Evolutionary conservation across 2,329 filamentous ascomycete species (phyloP).

Genomic region (Penicillium corylophilum): DNA sequence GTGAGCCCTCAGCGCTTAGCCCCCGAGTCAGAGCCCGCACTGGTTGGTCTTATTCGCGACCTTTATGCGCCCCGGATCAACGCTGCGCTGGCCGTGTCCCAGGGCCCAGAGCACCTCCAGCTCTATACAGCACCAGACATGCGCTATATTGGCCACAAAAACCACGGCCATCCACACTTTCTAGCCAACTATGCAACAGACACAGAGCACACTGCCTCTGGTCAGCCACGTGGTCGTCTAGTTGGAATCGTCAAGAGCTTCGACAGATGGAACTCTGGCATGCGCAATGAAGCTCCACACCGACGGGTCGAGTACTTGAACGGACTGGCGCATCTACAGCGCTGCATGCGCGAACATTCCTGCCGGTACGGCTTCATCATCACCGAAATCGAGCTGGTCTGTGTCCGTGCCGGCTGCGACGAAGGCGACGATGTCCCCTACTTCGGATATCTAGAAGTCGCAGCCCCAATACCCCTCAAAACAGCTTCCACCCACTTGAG

Average conservation of each 20-base stretch:
- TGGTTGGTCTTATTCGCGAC: conserved; percentile 71
- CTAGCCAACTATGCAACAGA: conserved; percentile 56
- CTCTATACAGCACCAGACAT: conserved; percentile 43
- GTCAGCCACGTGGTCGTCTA: conserved; percentile 60
- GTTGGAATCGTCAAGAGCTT: conserved; percentile 89
- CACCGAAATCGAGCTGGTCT: conserved; percentile 90
- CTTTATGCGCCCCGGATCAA: conserved; percentile 88
- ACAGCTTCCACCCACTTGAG: conserved; percentile 30
- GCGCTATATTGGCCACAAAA: conserved; percentile 36
- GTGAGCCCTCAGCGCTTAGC: conserved; percentile 55
- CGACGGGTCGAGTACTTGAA: conserved; percentile 87
- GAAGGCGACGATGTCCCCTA: conserved; percentile 64
- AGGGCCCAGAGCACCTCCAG: conserved; percentile 60
- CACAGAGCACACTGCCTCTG: conserved; percentile 48
- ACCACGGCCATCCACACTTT: conserved; percentile 51
- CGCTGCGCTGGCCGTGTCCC: conserved; percentile 73
- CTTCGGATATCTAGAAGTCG: conserved; percentile 85
- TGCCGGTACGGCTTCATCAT: conserved; percentile 95
- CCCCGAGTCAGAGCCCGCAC: conserved; percentile 74
- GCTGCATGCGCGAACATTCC: conserved; percentile 88
- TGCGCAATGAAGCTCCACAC: conserved; percentile 81
- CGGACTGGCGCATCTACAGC: conserved; percentile 80
- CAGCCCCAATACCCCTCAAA: conserved; percentile 56
- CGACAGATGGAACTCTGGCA: conserved; percentile 91
- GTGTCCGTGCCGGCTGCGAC: conserved; percentile 74